Conservation (phyloP, 2,329 filamentous ascomycete genomes). For the Fonsecaea multimorphosa region DNA sequence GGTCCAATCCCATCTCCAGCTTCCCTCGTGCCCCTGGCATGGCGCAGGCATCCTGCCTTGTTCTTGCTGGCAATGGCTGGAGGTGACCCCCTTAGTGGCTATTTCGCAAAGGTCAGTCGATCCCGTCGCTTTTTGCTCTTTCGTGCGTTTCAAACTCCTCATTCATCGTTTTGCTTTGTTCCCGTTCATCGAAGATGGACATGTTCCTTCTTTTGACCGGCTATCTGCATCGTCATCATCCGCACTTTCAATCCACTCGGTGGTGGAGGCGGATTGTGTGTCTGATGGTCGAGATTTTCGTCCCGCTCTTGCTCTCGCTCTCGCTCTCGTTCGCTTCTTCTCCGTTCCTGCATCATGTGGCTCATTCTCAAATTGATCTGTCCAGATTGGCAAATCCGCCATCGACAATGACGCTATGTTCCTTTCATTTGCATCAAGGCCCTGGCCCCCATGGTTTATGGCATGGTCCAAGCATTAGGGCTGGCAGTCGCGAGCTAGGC, state of each 20-base stretch:
- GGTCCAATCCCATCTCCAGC: constrained; percentile 10
- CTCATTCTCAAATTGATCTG: constrained; percentile 2
- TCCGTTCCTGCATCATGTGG: constrained; percentile 17
- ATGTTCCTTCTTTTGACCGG: constrained; percentile 1
- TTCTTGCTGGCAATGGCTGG: constrained; percentile 9
- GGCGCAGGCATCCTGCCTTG: constrained; percentile 16
- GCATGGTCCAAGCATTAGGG: constrained; percentile 6
- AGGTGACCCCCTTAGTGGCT: constrained; percentile 6
- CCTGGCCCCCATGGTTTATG: constrained; percentile 3
- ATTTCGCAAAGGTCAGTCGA: constrained; percentile 11
- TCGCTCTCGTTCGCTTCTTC: constrained; percentile 8
- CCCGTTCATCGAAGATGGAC: constrained; percentile 1
- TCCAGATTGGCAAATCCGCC: constrained; percentile 20
- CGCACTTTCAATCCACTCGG: constrained; percentile 5
- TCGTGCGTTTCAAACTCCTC: constrained; percentile 18
- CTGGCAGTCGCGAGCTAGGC: constrained; percentile 11
- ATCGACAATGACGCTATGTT: constrained; percentile 25
- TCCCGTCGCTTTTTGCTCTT: not conserved
- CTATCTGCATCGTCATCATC: constrained; percentile 11
- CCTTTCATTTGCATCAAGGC: constrained; percentile 13
- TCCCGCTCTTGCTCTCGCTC: constrained; percentile 9
- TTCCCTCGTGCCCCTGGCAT: constrained; percentile 20
- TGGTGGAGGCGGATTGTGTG: constrained; percentile 13
- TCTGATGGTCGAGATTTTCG: constrained; percentile 25
- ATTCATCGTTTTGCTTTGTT: constrained; percentile 6